Evolutionary conservation across 306 rosid species (phyloP), one percentile per base, ranked within the genome.

Genomic region (Gillenia trifoliata): DNA sequence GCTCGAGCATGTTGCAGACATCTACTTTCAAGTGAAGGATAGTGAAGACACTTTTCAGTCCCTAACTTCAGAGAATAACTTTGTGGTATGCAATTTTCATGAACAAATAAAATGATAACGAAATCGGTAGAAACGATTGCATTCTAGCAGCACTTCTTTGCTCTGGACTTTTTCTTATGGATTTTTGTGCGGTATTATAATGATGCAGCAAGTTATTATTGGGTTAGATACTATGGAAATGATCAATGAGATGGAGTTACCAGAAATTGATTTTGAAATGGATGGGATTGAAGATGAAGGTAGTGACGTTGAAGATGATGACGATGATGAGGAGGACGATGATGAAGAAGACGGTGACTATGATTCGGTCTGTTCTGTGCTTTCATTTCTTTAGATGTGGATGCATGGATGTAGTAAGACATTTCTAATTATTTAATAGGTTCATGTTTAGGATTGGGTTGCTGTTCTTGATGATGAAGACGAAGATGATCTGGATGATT

Each of bases 161-260:
- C 52, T 45, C 11, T 38, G n/a, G 40, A 28, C 4, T 65, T 49
- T 50, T 66, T 56, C 72, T 66, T 50, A 38, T 60, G 78, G 25
- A 65, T 68, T 62, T 77, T 62, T 77, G 41, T 68, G 49, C 65
- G 69, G 68, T 25, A 43, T 63, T 72, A 20, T 71, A 62, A 45
- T 76, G 59, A 72, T 81, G 90, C 91, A 94, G 99, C 99, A 94
- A 94, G 92, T 89, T 64, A 88, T 94, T 86, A 86, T 94, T 75
- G 99, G 99, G 73, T 77, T 94, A 77, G 94, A 91, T 80, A 75
- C 99, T 69, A 85, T 68, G 90, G 96, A 90, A 82, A 91, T 94
- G 95, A 81, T 94, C 68, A 74, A 64, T 7, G 99, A 90, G 73
- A 84, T 94, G 95, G 96, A 89, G 68, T 81, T 90, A 66, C 84